Evolutionary conservation across 2,329 filamentous ascomycete species (phyloP).

Genomic region (Clarireedia homoeocarpa): DNA sequence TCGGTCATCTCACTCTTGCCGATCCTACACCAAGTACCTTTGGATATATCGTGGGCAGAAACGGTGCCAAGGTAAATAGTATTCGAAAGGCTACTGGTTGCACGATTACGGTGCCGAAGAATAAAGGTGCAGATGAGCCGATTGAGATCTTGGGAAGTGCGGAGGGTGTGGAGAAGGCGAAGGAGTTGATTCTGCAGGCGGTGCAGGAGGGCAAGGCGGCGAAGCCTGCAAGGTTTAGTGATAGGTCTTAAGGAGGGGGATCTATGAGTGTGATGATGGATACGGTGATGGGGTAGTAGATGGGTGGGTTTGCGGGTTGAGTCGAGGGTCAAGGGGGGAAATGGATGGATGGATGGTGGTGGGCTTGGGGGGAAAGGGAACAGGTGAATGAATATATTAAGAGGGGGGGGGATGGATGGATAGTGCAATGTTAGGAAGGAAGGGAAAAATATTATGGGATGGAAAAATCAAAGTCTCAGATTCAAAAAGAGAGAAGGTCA

Average conservation of each 20-base stretch:
- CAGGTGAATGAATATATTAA: no score
- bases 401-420: no score
- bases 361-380: neutral
- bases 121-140: conserved; percentile 67
- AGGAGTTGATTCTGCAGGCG: conserved; percentile 79
- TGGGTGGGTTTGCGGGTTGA: neutral
- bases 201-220: conserved; percentile 50
- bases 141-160: conserved; percentile 80
- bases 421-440: neutral
- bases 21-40: conserved; percentile 82
- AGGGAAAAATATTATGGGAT: neutral
- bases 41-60: conserved; percentile 81
- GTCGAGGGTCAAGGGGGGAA: neutral
- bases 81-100: conserved; percentile 91
- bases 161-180: conserved; percentile 78
- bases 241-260: neutral
- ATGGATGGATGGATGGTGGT: neutral
- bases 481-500: no score
- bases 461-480: neutral
- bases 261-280: neutral
- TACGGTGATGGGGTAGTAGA: neutral
- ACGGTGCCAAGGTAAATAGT: conserved; percentile 83
- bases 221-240: neutral
- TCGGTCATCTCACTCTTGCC: conserved; percentile 68
- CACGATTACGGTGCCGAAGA: conserved; percentile 86